Conservation (phyloP, 2,329 filamentous ascomycete genomes). For the Huntiella moniliformis region DNA sequence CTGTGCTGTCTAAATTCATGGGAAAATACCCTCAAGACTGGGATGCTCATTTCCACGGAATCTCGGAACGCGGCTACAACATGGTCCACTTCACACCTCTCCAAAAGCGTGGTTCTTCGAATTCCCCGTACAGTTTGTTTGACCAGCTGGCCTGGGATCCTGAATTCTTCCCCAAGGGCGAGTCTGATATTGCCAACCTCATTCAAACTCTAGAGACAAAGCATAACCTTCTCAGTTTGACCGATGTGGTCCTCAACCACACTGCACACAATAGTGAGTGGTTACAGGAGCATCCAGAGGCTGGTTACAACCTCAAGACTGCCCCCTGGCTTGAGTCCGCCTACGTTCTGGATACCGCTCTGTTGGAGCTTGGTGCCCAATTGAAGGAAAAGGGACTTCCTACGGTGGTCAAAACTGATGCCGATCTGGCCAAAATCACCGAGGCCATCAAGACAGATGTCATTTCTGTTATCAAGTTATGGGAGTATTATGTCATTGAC, state of each 20-base stretch:
- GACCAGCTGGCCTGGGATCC: conserved; percentile 82
- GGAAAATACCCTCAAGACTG: conserved; percentile 78
- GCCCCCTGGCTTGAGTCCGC: conserved; percentile 59
- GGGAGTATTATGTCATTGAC: conserved; percentile 84
- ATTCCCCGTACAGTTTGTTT: conserved; percentile 93
- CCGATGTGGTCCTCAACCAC: conserved; percentile 95
- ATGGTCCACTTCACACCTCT: conserved; percentile 97
- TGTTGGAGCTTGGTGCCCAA: conserved; percentile 59
- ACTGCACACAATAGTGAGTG: conserved; percentile 90
- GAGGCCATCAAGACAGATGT: conserved; percentile 66
- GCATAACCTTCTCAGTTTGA: conserved; percentile 69
- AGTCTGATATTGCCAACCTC: conserved; percentile 60
- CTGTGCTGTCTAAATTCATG: conserved; percentile 95
- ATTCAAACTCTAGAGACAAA: conserved; percentile 67
- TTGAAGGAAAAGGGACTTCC: conserved; percentile 57
- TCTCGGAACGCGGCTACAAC: conserved; percentile 85
- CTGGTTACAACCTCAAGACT: conserved; percentile 83
- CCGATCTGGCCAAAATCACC: conserved; percentile 68
- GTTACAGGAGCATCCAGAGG: conserved; percentile 85
- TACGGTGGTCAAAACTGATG: conserved; percentile 46
- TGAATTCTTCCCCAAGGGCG: conserved; percentile 63
- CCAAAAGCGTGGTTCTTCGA: conserved; percentile 72
- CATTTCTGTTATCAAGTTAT: conserved; percentile 58
- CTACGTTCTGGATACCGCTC: conserved; percentile 39
- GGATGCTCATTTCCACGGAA: conserved; percentile 74